A percentile compares a stretch with the other conserved stretches of the same genome.
phyloP scores from a whole-genome alignment of 179 eudicot genomes.

The Dionaea muscipula region DNA sequence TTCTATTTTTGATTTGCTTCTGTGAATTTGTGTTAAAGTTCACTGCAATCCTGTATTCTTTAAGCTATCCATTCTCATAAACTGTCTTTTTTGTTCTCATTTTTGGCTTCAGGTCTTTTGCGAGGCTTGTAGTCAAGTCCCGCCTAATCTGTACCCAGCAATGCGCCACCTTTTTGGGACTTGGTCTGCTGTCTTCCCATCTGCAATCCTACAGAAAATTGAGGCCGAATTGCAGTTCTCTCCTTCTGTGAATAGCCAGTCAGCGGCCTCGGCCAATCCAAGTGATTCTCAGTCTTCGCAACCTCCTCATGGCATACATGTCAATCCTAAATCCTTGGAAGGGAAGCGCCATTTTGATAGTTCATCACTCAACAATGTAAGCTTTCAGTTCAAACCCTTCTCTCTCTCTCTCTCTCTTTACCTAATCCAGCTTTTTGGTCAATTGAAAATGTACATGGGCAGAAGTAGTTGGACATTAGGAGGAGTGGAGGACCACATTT shows the following conservation, averaged over 20 bases:
- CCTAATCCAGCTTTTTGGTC: too few relatives aligned
- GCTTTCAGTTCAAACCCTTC: constrained; percentile 13
- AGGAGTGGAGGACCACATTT: too few relatives aligned
- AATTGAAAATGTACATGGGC: too few relatives aligned
- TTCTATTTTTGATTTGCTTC: constrained; percentile 2
- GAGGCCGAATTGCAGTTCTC: constrained; percentile 63
- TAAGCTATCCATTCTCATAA: background rate
- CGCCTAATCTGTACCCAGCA: constrained; percentile 46
- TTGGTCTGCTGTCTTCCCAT: constrained; percentile 79
- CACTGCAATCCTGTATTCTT: background rate
- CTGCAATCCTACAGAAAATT: constrained; percentile 59
- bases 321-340: constrained; percentile 88
- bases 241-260: constrained; percentile 35
- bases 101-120: constrained; percentile 50
- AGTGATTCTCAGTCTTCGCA: constrained; percentile 83
- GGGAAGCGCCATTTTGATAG: constrained; percentile 56
- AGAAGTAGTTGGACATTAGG: too few relatives aligned
- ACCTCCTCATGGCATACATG: constrained; percentile 87
- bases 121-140: constrained; percentile 66
- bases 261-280: constrained; percentile 34
- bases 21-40: background rate
- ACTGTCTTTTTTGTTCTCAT: background rate
- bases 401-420: background rate
- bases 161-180: constrained; percentile 87
- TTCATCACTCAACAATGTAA: constrained; percentile 45